Percentiles rank a stretch among this genome's conserved stretches.
Conservation (phyloP, 768 basidiomycete genomes). For the Calocybe indica region DNA sequence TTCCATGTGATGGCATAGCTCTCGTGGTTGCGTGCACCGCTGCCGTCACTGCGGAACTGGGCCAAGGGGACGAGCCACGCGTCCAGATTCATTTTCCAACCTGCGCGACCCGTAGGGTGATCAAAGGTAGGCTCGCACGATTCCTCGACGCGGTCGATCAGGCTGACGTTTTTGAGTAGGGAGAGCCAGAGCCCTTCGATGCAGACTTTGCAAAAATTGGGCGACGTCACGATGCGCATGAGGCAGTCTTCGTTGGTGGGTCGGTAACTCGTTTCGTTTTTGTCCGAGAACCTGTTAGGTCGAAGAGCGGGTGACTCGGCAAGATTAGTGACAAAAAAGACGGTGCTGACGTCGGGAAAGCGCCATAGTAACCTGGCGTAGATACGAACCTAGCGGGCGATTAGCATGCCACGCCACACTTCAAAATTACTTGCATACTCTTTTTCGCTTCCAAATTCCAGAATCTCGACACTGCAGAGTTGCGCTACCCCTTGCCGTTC, state of each 20-base stretch:
- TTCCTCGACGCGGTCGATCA: constrained; percentile 51
- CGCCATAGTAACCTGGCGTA: constrained; percentile 50
- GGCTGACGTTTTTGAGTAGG: constrained; percentile 49
- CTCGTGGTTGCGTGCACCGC: constrained; percentile 28
- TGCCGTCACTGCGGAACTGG: constrained; percentile 34
- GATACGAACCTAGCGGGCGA: constrained; percentile 46
- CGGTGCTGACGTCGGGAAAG: constrained; percentile 65
- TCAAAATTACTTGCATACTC: constrained; percentile 39
- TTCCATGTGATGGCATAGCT: constrained; percentile 54
- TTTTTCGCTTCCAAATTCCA: constrained; percentile 61
- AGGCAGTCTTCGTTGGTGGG: constrained; percentile 81
- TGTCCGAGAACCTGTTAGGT: constrained; percentile 48
- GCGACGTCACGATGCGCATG: constrained; percentile 67
- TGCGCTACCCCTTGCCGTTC: constrained; percentile 53
- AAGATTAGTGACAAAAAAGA: not conserved
- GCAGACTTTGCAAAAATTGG: constrained; percentile 73
- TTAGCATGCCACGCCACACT: not conserved
- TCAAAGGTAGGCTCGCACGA: constrained; percentile 23
- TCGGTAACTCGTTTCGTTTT: constrained; percentile 65
- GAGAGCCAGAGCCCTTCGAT: constrained; percentile 69
- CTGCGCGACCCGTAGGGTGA: not conserved
- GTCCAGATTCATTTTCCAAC: constrained; percentile 29
- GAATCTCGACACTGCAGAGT: constrained; percentile 68
- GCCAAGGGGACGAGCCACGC: constrained; percentile 57
- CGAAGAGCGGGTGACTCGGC: not conserved